A percentile compares a stretch with the other conserved stretches of the same genome.
Evolutionary conservation across 225 moss, liverwort and hornwort species (phyloP).

Genomic region (Anthoceros angustus): DNA sequence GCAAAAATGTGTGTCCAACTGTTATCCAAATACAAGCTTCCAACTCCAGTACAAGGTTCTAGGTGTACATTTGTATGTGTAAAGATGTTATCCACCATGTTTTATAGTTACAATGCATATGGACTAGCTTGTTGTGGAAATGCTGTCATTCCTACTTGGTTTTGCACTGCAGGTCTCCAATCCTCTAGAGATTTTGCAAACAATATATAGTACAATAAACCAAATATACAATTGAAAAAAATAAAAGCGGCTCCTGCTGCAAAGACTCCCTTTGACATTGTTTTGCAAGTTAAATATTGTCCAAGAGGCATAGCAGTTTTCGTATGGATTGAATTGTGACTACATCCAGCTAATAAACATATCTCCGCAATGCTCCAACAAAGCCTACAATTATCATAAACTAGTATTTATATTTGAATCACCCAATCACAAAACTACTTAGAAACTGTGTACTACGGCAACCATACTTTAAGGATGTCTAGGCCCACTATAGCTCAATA

Average conservation of each 20-base stretch:
- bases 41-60: neutral
- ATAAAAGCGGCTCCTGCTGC: conserved; percentile 1
- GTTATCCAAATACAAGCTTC: neutral
- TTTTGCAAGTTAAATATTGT: neutral
- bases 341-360: neutral
- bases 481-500: no score
- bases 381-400: neutral
- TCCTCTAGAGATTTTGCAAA: conserved; percentile 2
- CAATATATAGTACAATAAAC: neutral
- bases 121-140: conserved; percentile 1
- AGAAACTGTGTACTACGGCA: neutral
- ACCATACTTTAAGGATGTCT: no score
- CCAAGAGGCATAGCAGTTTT: neutral
- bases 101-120: neutral
- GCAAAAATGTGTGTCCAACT: no score
- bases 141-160: conserved; percentile 3
- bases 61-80: neutral
- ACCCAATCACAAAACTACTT: neutral
- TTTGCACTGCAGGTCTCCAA: neutral
- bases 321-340: neutral
- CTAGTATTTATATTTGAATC: neutral
- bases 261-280: neutral
- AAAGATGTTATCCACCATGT: neutral
- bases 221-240: neutral
- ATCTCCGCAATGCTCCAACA: conserved; percentile 1